Base-by-base conservation (phyloP, 441 rosid species). In the Rhodomyrtus psidioides region DNA sequence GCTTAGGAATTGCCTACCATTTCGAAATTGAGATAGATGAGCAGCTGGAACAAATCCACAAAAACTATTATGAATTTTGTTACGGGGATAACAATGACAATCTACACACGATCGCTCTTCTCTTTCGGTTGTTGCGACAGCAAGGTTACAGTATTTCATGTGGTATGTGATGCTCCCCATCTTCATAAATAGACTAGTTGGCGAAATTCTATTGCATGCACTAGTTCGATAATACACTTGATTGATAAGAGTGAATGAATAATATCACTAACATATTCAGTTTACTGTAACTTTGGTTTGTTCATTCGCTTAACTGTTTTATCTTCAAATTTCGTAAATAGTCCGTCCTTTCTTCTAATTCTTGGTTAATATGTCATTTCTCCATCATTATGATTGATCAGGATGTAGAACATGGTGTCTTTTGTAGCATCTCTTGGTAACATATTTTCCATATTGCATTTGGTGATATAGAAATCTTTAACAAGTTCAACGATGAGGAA, bases 81-180 rank as follows among this genome's bases (percentile, higher is more conserved):
- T 28, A 39, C 8, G 51, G 28, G 21, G 5, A 28, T 30, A 34
- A 42, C 28, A 53, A 34, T 74, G 24, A 51, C 24, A 75, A 75
- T 55, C 86, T 74, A 26, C 53, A 53, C 53, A 76, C 65, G 27
- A 42, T 56, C 2, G 54, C 86, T 55, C 86, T 85, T 26, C 19
- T 74, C 46, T 85, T 85, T 53, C 82, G 83, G 9, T 8, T 85
- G 60, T 57, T 85, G 44, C 83, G 86, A 21, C 83, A 85, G 74
- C 86, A 85, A 54, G 86, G 86, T 10, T 55, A 53, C 83, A 55
- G 14, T 28, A 53, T 85, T 79, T 79, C 86, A 39, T 74, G 83
- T 34, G 55, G 86, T 85, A 76, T 49, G 60, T 34, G 34, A 15
- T 34, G 3, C 30, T 17, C 17, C 13, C 17, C 13, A 70, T 74